phyloP scores from a whole-genome alignment of 2,329 filamentous ascomycete species.

The Proliferodiscus dingleyae region DNA sequence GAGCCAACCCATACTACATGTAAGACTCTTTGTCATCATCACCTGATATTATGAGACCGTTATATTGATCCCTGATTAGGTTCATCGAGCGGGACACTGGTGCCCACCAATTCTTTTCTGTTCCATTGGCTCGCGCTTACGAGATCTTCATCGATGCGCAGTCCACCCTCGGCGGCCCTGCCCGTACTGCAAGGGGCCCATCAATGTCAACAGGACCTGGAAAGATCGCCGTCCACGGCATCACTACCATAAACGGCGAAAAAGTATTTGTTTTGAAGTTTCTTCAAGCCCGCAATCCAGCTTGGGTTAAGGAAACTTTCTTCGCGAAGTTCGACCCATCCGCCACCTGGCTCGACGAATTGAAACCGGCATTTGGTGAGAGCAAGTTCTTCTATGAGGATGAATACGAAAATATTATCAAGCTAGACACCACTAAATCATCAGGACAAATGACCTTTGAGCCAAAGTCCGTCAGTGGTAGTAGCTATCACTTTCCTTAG shows the following conservation, averaged over 20 bases:
- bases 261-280: slow-evolving; percentile 7
- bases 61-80: background rate
- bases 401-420: slow-evolving; percentile 1
- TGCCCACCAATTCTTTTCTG: slow-evolving; percentile 5
- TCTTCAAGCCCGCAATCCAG: slow-evolving; percentile 8
- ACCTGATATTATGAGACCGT: background rate
- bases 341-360: slow-evolving; percentile 7
- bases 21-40: background rate
- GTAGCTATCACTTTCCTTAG: too few relatives aligned
- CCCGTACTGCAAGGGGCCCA: slow-evolving; percentile 1
- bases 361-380: slow-evolving; percentile 3
- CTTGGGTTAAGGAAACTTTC: slow-evolving; percentile 3
- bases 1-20: slow-evolving; percentile 8
- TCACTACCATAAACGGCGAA: background rate
- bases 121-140: slow-evolving; percentile 3
- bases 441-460: background rate
- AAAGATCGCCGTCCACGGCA: slow-evolving; percentile 5
- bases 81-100: slow-evolving; percentile 12
- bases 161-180: background rate
- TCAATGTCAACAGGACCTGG: slow-evolving; percentile 10
- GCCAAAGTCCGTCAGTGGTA: background rate
- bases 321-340: slow-evolving; percentile 3
- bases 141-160: slow-evolving; percentile 3
- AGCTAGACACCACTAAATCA: background rate
- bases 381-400: slow-evolving; percentile 6